Percentiles rank a stretch among this genome's conserved stretches.
Conservation (phyloP, 768 basidiomycete genomes). For the Suillus hirtellus region DNA sequence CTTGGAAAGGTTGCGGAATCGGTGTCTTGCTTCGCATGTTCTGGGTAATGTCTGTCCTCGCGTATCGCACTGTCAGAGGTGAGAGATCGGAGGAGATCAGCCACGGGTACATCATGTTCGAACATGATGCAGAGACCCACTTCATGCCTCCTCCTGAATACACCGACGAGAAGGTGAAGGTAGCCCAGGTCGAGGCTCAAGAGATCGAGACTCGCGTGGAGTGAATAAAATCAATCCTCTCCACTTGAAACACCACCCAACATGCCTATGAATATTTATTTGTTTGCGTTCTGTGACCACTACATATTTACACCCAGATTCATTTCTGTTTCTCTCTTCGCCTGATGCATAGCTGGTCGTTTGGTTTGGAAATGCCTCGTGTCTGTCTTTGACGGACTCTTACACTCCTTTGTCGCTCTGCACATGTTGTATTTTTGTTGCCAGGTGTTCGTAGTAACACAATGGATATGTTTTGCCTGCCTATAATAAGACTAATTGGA, state of each 20-base stretch:
- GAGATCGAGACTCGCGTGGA: conserved; percentile 9
- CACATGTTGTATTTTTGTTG: conserved; percentile 19
- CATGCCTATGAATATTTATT: conserved; percentile 2
- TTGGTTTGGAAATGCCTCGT: conserved; percentile 10
- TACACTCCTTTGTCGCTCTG: conserved; percentile 22
- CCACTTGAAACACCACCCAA: not conserved
- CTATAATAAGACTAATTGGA: no score
- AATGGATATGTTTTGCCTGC: not conserved
- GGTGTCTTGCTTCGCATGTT: conserved; percentile 82
- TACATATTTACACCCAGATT: conserved; percentile 2
- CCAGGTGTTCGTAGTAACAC: conserved; percentile 5
- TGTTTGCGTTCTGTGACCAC: not conserved
- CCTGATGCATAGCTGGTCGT: conserved; percentile 1
- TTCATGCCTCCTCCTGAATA: conserved; percentile 59
- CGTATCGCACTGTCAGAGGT: conserved; percentile 55
- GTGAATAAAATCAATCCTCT: not conserved
- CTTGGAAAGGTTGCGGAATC: conserved; percentile 67
- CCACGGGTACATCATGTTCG: conserved; percentile 43
- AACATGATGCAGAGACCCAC: conserved; percentile 48
- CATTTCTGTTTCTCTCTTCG: conserved; percentile 13
- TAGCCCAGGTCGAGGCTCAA: conserved; percentile 16
- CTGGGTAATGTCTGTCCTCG: conserved; percentile 67
- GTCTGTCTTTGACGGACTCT: conserved; percentile 15
- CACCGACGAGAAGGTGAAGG: conserved; percentile 52
- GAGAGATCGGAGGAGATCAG: conserved; percentile 40